Evolutionary conservation across 2,329 filamentous ascomycete species (phyloP), one percentile per base, ranked within the genome.

Genomic region (Trichoderma sp.): DNA sequence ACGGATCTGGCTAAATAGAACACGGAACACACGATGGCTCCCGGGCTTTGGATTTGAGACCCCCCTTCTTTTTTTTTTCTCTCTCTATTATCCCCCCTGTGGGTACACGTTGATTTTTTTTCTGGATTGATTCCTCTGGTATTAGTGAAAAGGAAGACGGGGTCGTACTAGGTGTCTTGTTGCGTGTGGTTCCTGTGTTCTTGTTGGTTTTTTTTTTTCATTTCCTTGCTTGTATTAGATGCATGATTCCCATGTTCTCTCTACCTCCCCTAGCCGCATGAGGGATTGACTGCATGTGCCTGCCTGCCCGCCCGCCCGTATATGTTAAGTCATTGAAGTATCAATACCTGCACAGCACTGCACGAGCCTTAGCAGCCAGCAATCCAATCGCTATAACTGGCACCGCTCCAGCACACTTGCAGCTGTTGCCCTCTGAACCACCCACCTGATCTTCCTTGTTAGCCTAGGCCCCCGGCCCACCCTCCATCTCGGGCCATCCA

Each of bases 401-500:
- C 56, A 11, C 21, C 21, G 57, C 28, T 51, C 26, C 56, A 43
- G 24, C 24, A 30, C 39, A 15, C 30, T 24, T 39, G 15, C 32
- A 36, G 60, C 61, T 21, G 24, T 26, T 18, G 15, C 51, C 51
- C 51, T 43, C 51, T 67, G 47, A 56, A 43, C 32, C 53, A 56
- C 43, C 47, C 63, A 26, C 47, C 63, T 65, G 57, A 56, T 56
- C 58, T 39, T 34, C 43, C 64, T 39, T 62, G 56, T 60, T 60
- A 65, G 69, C 34, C 62, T 57, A 66, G 66, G 51, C 67, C 66
- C 66, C 66, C 66, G 30, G 57, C 30, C 71, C 66, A 70, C 60
- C 58, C 58, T 26, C 71, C 70, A 68, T 68, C 71, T 70, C 71
- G 71, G 71, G 26, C 71, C 66, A 72, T 70, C 71, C 71, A 72